A percentile compares a stretch with the other conserved stretches of the same genome.
These are phyloP conservation scores for Pachysolen tannophilus DNA, from an alignment of 805 yeast species.

Conservation along the genomic window DNA sequence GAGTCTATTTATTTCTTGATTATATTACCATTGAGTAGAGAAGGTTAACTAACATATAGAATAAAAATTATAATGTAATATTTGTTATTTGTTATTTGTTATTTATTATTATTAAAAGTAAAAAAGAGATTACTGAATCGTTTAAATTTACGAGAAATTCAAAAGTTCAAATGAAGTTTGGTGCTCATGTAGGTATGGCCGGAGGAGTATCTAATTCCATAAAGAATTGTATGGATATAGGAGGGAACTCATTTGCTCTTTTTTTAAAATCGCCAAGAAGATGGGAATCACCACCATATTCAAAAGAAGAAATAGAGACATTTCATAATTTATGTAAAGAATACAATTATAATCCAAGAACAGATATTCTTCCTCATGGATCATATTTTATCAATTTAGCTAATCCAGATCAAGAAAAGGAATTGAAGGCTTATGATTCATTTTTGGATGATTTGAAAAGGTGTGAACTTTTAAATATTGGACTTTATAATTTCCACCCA, in stretches of 20 bases:
- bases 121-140: slow-evolving; percentile 2
- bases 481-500: slow-evolving; percentile 86
- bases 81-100: no score
- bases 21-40: no score
- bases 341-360: slow-evolving; percentile 60
- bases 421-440: slow-evolving; percentile 63
- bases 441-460: slow-evolving; percentile 81
- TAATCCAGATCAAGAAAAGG: slow-evolving; percentile 79
- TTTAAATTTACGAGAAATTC: slow-evolving; percentile 33
- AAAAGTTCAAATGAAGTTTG: slow-evolving; percentile 51
- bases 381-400: slow-evolving; percentile 90
- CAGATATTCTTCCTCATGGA: slow-evolving; percentile 89
- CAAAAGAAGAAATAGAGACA: slow-evolving; percentile 55
- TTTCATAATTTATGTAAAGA: slow-evolving; percentile 59
- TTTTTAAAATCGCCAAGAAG: slow-evolving; percentile 85
- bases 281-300: slow-evolving; percentile 81
- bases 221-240: slow-evolving; percentile 36
- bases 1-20: no score
- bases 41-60: no score
- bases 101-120: no score
- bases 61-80: no score
- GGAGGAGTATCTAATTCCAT: slow-evolving; percentile 51
- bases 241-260: slow-evolving; percentile 81
- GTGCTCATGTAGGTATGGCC: slow-evolving; percentile 82
- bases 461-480: slow-evolving; percentile 80